Evolutionary conservation across 345 rosid genomes (phyloP).

Genomic region (Draba incana): DNA sequence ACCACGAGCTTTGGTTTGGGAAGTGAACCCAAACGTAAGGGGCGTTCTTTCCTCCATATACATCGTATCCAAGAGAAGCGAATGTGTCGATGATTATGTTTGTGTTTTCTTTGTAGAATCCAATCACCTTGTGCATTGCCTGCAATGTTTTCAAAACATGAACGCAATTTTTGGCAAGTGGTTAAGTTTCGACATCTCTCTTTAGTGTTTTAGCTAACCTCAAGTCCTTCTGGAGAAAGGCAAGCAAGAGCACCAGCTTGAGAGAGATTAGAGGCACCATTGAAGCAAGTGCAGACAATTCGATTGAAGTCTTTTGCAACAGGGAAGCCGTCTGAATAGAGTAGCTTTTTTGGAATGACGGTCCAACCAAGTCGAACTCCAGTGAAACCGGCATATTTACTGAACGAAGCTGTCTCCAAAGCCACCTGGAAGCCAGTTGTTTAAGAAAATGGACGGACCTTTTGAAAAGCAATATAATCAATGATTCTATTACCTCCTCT

Average conservation of each 20-base stretch:
- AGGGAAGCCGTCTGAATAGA: conserved; percentile 86
- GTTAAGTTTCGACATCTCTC: conserved; percentile 9
- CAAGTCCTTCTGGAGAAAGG: conserved; percentile 80
- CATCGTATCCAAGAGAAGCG: conserved; percentile 79
- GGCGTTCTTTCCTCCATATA: conserved; percentile 85
- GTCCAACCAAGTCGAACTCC: conserved; percentile 99
- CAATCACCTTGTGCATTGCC: conserved; percentile 89
- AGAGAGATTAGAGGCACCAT: conserved; percentile 86
- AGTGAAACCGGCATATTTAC: conserved; percentile 96
- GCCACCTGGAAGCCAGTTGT: conserved; percentile 61
- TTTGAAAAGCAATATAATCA: background rate
- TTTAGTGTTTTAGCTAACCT: conserved; percentile 49
- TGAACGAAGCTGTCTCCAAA: conserved; percentile 85
- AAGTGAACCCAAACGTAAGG: conserved; percentile 97
- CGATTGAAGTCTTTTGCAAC: conserved; percentile 91
- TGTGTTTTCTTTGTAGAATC: conserved; percentile 90
- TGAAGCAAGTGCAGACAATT: conserved; percentile 83
- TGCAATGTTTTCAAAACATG: conserved; percentile 33
- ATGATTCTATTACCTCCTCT: conserved; percentile 61
- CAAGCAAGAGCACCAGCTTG: conserved; percentile 98
- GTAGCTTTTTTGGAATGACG: conserved; percentile 80
- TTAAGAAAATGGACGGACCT: background rate
- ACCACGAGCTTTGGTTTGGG: conserved; percentile 98
- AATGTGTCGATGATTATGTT: conserved; percentile 79
- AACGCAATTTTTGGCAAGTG: background rate